Evolutionary conservation across 1,139 yeast genomes (phyloP).

Genomic region (Pichia sp.): DNA sequence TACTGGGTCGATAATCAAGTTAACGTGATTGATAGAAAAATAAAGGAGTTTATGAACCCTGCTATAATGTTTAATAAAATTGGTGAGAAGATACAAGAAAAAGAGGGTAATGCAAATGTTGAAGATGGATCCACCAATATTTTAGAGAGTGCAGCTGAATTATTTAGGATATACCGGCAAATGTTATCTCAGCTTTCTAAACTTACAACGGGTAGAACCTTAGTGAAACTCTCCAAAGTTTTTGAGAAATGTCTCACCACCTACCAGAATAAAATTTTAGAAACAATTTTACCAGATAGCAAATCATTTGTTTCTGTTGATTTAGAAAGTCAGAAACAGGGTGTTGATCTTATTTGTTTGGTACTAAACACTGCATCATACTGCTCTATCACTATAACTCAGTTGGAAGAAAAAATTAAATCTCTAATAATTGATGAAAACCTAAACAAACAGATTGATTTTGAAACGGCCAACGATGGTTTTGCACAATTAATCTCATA

Average conservation of each 20-base stretch:
- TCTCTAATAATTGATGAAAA: constrained; percentile 36
- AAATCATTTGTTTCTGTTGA: constrained; percentile 31
- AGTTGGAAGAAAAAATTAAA: constrained; percentile 59
- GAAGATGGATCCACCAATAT: constrained; percentile 27
- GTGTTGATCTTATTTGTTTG: constrained; percentile 60
- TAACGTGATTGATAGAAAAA: constrained; percentile 48
- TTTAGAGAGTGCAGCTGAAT: constrained; percentile 66
- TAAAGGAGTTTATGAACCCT: constrained; percentile 51
- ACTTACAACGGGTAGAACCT: constrained; percentile 61
- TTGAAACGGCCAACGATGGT: constrained; percentile 49
- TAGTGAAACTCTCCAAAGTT: constrained; percentile 54
- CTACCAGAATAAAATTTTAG: constrained; percentile 56
- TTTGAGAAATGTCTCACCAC: constrained; percentile 62
- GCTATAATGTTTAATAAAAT: constrained; percentile 39
- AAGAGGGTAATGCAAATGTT: constrained; percentile 18
- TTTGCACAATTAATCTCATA: constrained; percentile 54
- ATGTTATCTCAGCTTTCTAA: constrained; percentile 69
- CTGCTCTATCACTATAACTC: constrained; percentile 69
- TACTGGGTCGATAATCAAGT: constrained; percentile 91
- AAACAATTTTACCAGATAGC: constrained; percentile 48
- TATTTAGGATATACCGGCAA: constrained; percentile 70
- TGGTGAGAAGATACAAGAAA: constrained; percentile 28
- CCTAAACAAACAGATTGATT: constrained; percentile 34
- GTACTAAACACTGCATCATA: constrained; percentile 87
- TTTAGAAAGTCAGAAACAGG: constrained; percentile 36